Percentiles rank a stretch among this genome's conserved stretches.
phyloP scores from a whole-genome alignment of 2,329 filamentous ascomycete species.

The Colletotrichum tropicicola region DNA sequence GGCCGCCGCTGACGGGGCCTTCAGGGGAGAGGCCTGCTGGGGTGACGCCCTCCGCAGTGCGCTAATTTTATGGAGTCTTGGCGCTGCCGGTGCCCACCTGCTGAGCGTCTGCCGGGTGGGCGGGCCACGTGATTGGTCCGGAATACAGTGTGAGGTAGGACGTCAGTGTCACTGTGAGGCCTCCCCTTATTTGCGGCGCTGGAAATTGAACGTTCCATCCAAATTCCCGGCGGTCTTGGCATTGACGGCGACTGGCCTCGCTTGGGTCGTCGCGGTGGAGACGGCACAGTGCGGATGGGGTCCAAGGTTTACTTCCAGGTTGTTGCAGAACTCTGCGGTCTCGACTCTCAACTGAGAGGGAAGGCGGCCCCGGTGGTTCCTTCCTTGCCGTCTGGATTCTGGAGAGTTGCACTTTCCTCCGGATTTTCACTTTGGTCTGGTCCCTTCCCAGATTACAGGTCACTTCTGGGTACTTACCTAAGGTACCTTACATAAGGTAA shows the following conservation, averaged over 20 bases:
- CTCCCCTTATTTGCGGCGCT: neutral
- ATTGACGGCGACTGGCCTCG: neutral
- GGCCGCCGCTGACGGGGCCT: neutral
- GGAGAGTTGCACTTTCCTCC: no score
- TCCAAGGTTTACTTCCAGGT: neutral
- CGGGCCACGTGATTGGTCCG: neutral
- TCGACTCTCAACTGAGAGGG: neutral
- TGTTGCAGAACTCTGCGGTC: no score
- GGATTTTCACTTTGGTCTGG: no score
- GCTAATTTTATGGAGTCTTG: constrained; percentile 27
- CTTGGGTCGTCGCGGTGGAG: neutral
- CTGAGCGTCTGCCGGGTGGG: neutral
- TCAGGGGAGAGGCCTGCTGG: neutral
- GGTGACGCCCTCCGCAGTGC: neutral
- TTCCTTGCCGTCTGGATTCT: no score
- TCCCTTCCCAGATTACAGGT: neutral
- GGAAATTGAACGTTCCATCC: constrained; percentile 24
- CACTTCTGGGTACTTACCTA: no score
- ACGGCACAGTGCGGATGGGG: neutral
- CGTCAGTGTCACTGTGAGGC: neutral
- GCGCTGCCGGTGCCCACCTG: neutral
- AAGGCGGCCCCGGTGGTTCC: neutral
- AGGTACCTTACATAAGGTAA: no score
- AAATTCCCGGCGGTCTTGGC: constrained; percentile 27
- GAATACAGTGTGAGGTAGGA: neutral